Evolutionary conservation across 306 rosid species (phyloP).

Genomic region (Quercus parvula): DNA sequence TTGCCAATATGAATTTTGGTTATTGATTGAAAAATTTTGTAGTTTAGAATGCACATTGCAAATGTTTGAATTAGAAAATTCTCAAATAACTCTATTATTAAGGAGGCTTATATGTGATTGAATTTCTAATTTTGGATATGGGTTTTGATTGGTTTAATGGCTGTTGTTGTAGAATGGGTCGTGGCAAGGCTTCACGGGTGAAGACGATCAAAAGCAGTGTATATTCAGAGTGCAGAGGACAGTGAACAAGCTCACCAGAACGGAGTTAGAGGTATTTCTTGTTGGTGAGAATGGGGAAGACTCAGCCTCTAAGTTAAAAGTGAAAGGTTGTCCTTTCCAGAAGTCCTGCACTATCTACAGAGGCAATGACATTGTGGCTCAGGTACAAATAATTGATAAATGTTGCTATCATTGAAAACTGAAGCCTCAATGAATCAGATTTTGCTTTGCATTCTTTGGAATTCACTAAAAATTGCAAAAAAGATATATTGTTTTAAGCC

Average conservation of each 20-base stretch:
- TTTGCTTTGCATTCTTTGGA: neutral
- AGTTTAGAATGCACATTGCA: too few relatives aligned
- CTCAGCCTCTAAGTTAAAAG: constrained; percentile 39
- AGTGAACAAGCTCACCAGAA: constrained; percentile 41
- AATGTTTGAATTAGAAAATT: too few relatives aligned
- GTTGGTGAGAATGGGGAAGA: constrained; percentile 31
- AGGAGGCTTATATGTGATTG: too few relatives aligned
- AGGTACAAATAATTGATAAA: constrained; percentile 43
- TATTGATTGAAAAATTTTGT: too few relatives aligned
- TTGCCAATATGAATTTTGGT: too few relatives aligned
- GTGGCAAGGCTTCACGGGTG: constrained; percentile 79
- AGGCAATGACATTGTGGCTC: constrained; percentile 60
- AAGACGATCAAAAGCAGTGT: constrained; percentile 27
- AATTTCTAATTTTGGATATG: neutral
- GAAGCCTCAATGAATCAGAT: neutral
- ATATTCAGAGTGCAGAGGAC: constrained; percentile 56
- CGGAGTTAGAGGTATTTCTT: constrained; percentile 58
- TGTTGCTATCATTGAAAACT: neutral
- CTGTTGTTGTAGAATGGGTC: constrained; percentile 43
- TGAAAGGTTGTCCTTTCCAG: constrained; percentile 65
- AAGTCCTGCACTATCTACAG: constrained; percentile 65
- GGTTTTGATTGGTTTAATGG: neutral
- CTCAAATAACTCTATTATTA: too few relatives aligned
- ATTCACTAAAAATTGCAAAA: too few relatives aligned
- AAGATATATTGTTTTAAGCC: too few relatives aligned